These are phyloP conservation scores for Chaetomium tenue DNA, from an alignment of 495 filamentous ascomycete genomes.

Conservation along the genomic window DNA sequence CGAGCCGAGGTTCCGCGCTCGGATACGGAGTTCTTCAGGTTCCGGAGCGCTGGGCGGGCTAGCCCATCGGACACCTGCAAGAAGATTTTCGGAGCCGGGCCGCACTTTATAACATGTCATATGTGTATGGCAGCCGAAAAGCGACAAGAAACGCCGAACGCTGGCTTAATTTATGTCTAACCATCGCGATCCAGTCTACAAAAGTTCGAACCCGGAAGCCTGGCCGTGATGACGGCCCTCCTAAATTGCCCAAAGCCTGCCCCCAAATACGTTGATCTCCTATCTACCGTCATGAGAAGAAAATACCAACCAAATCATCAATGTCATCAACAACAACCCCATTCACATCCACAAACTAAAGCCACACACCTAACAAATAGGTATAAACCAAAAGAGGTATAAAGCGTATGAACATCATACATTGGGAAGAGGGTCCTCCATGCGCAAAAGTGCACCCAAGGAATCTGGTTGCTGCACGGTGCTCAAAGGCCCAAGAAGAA, in stretches of 20 bases:
- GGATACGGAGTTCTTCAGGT: no score
- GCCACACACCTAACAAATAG: neutral
- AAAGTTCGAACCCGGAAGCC: neutral
- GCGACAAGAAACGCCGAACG: neutral
- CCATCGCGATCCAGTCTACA: constrained; percentile 12
- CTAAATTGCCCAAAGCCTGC: neutral
- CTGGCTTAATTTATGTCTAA: constrained; percentile 2
- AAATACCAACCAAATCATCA: constrained; percentile 3
- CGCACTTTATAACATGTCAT: no score
- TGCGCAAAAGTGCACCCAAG: neutral
- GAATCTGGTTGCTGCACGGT: neutral
- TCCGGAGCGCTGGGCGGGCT: no score
- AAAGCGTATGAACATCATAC: neutral
- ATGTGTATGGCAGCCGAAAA: neutral
- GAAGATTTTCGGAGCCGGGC: no score
- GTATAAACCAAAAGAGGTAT: constrained; percentile 7
- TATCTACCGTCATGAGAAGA: constrained; percentile 10
- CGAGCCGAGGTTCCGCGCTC: no score
- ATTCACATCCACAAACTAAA: neutral
- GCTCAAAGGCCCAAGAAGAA: neutral
- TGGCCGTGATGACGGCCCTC: neutral
- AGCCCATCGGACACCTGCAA: no score
- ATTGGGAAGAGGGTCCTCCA: neutral
- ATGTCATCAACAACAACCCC: constrained; percentile 5
- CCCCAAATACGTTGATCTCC: neutral